Evolutionary conservation across 768 basidiomycete genomes (phyloP).

Genomic region (Termitomyces sp.): DNA sequence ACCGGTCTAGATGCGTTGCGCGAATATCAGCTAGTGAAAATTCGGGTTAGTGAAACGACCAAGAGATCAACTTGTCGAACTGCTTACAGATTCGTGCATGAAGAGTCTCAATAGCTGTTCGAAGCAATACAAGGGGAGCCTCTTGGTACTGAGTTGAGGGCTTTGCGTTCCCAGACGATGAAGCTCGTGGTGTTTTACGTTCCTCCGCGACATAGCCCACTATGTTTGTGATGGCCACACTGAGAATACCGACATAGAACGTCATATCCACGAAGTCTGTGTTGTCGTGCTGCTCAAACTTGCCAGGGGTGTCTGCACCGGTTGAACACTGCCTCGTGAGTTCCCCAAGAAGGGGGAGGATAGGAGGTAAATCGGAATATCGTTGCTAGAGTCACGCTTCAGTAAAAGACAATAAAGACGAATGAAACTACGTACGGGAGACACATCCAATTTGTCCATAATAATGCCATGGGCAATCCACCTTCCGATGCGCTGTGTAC

Average conservation of each 20-base stretch:
- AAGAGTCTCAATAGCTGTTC: conserved; percentile 41
- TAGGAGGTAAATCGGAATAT: conserved; percentile 42
- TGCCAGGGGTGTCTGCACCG: conserved; percentile 21
- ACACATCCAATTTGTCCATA: conserved; percentile 19
- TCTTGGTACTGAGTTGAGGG: conserved; percentile 24
- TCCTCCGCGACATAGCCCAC: conserved; percentile 52
- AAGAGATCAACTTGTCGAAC: neutral
- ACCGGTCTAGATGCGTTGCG: conserved; percentile 71
- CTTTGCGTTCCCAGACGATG: conserved; percentile 12
- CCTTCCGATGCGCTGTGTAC: conserved; percentile 50
- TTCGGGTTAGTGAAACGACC: neutral
- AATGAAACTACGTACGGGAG: conserved; percentile 17
- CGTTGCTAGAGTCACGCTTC: conserved; percentile 26
- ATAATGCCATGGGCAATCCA: conserved; percentile 52
- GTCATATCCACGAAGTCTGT: conserved; percentile 61
- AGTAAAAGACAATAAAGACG: neutral
- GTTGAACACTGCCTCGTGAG: conserved; percentile 35
- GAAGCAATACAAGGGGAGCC: conserved; percentile 46
- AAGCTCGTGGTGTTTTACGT: conserved; percentile 15
- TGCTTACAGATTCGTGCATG: conserved; percentile 60
- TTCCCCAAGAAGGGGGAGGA: conserved; percentile 44
- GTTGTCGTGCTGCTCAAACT: conserved; percentile 50
- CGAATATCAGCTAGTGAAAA: conserved; percentile 58
- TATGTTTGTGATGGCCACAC: conserved; percentile 53
- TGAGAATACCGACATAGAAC: conserved; percentile 52